Conservation (phyloP, 257 asterid species). For the Capsicum baccatum region DNA sequence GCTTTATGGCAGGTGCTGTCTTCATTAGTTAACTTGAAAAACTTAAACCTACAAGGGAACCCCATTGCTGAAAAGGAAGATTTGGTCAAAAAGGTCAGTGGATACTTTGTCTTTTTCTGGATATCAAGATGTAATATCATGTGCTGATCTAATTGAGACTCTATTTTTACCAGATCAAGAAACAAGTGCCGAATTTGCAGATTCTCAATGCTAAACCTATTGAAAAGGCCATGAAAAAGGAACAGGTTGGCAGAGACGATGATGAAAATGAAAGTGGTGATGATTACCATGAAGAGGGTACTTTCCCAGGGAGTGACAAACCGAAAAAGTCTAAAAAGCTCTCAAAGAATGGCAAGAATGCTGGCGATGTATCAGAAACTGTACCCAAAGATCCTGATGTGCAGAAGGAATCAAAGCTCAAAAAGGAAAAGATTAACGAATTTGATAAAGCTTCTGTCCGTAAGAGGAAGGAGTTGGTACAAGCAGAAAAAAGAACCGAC, state of each 20-base stretch:
- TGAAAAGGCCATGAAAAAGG: slow-evolving; percentile 51
- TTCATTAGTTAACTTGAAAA: slow-evolving; percentile 67
- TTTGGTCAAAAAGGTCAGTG: slow-evolving; percentile 65
- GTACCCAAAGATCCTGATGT: slow-evolving; percentile 29
- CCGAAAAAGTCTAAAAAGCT: slow-evolving; percentile 42
- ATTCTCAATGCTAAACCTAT: slow-evolving; percentile 68
- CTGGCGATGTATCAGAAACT: slow-evolving; percentile 32
- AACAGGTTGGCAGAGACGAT: slow-evolving; percentile 36
- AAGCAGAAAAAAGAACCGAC: slow-evolving; percentile 7
- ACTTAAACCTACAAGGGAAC: slow-evolving; percentile 87
- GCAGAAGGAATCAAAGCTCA: slow-evolving; percentile 47
- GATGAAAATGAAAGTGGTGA: slow-evolving; percentile 35
- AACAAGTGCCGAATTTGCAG: slow-evolving; percentile 64
- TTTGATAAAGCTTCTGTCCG: slow-evolving; percentile 36
- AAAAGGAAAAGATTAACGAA: slow-evolving; percentile 43
- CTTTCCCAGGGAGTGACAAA: slow-evolving; percentile 38
- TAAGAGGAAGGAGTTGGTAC: slow-evolving; percentile 30
- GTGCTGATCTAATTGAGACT: slow-evolving; percentile 27
- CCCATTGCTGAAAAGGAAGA: slow-evolving; percentile 76
- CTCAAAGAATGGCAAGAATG: slow-evolving; percentile 34
- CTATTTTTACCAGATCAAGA: slow-evolving; percentile 64
- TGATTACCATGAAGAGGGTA: slow-evolving; percentile 32
- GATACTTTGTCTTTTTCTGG: slow-evolving; percentile 9
- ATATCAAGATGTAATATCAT: slow-evolving; percentile 18
- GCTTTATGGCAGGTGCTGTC: slow-evolving; percentile 65